phyloP scores from a whole-genome alignment of 2,329 filamentous ascomycete genomes.

The Colletotrichum sp. region DNA sequence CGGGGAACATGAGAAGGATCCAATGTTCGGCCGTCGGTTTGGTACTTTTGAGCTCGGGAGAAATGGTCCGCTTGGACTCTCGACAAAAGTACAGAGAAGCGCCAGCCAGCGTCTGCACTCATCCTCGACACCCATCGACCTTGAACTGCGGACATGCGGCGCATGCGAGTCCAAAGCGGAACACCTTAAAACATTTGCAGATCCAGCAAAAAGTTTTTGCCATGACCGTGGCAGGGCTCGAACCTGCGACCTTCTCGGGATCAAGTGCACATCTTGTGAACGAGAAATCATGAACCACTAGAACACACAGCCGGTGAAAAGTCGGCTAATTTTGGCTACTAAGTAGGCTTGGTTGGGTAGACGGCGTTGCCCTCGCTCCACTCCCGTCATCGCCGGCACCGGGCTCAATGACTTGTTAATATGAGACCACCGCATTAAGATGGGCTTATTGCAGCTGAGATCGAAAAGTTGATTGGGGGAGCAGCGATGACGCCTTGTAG shows the following conservation, averaged over 20 bases:
- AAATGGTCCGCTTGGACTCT: neutral
- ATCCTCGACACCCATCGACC: fast-evolving
- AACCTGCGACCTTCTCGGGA: neutral
- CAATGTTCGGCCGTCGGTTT: neutral
- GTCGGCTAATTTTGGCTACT: fast-evolving
- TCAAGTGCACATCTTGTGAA: neutral
- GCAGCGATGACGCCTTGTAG: neutral
- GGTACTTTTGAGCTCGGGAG: neutral
- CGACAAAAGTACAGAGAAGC: neutral
- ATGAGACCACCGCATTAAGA: neutral
- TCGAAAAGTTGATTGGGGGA: neutral
- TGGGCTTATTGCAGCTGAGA: neutral
- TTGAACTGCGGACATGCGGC: neutral
- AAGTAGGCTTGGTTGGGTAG: fast-evolving
- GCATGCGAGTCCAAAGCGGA: neutral
- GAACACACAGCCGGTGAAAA: neutral
- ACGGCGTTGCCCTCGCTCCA: fast-evolving
- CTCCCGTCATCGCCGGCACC: fast-evolving
- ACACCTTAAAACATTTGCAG: fast-evolving
- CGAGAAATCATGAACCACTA: neutral
- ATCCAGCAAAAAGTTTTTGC: neutral
- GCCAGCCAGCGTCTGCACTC: neutral
- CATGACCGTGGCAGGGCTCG: neutral
- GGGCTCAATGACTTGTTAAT: fast-evolving
- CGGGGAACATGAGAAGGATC: neutral